Base-by-base conservation (phyloP, 495 filamentous ascomycete genomes). In the Jackrogersella multiformis region DNA sequence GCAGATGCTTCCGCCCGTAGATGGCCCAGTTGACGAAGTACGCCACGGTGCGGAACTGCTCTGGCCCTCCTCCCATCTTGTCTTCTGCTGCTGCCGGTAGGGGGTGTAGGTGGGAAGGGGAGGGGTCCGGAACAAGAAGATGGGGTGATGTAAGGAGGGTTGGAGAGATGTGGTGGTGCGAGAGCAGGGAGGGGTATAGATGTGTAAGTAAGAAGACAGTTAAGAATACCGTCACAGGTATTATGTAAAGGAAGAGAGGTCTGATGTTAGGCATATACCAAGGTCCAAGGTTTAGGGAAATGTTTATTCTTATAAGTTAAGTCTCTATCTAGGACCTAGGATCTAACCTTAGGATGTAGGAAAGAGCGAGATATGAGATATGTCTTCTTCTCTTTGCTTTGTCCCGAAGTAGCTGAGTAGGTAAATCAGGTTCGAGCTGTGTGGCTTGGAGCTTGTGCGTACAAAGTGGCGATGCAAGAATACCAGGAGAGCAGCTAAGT, bases 21-120 rank as follows among this genome's bases (percentile, higher is more conserved):
- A 98, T 97, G 49, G 92, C 94, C 94, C 92, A 95, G 79, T 96
- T 94, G 56, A 92, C 90, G 67, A 89, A 96, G 81, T 96, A 96
- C 13, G 90, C 90, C 53, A 95, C 90, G 5, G 88, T 83, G 64
- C 86, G 86, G 74, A 87, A 91, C 54, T 86, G 79, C 26, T 32
- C 78, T 57, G 74, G 75, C 57, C 77, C 76, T 65, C 80, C 79
- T 53, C 75, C 78, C 81, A 84, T 85, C 6, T 61, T 83, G 20
- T 5, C 5, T 32, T 26, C 57, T 58, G 61, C 2, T 1, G 44
- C 0, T 23, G 39, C n/a, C n/a, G n/a, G n/a, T n/a, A n/a, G 51
- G 23, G 16, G 46, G 16, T 15, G 52, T 4, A 5, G 20, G 23
- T 39, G 1, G 8, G 24, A 51, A 12, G 23, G 39, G 6, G 51